Conservation (phyloP, 805 yeast species). For the Pichia gijzeniarum region DNA sequence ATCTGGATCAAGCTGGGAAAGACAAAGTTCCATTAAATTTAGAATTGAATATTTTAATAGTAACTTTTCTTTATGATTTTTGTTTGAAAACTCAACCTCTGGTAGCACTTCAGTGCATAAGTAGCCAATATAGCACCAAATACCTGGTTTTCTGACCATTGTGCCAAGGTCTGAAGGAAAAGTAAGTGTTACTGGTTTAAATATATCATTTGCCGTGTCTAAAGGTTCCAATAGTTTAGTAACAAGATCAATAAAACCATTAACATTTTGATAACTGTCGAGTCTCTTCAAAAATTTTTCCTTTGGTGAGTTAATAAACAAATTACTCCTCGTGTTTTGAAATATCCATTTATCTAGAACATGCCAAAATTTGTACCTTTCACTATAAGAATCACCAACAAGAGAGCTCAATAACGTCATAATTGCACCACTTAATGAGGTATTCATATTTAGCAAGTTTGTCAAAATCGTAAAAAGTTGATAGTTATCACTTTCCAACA, state of each 20-base stretch:
- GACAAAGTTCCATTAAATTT: slow-evolving; percentile 41
- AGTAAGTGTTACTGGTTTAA: slow-evolving; percentile 37
- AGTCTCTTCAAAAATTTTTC: slow-evolving; percentile 27
- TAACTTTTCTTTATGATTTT: slow-evolving; percentile 30
- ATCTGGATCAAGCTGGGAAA: slow-evolving; percentile 45
- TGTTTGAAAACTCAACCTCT: slow-evolving; percentile 37
- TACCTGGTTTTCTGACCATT: slow-evolving; percentile 55
- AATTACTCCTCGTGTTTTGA: slow-evolving; percentile 19
- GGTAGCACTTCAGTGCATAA: slow-evolving; percentile 60
- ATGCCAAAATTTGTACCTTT: slow-evolving; percentile 55
- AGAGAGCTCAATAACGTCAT: slow-evolving; percentile 53
- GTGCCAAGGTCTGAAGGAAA: slow-evolving; percentile 63
- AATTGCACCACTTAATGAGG: slow-evolving; percentile 40
- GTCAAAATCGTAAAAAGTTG: slow-evolving; percentile 25
- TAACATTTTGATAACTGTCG: slow-evolving; percentile 3
- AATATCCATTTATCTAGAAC: slow-evolving; percentile 66
- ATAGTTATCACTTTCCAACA: slow-evolving; percentile 29
- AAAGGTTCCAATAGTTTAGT: slow-evolving; percentile 30
- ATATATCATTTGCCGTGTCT: slow-evolving; percentile 26
- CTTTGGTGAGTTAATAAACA: slow-evolving; percentile 25
- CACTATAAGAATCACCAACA: slow-evolving; percentile 37
- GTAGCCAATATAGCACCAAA: slow-evolving; percentile 77
- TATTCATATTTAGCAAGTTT: slow-evolving; percentile 23
- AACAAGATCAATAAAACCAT: slow-evolving; percentile 57
- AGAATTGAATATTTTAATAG: slow-evolving; percentile 51